These are phyloP conservation scores for Apostasia shenzhenica DNA, from an alignment of 106 monocot species.

Conservation along the genomic window DNA sequence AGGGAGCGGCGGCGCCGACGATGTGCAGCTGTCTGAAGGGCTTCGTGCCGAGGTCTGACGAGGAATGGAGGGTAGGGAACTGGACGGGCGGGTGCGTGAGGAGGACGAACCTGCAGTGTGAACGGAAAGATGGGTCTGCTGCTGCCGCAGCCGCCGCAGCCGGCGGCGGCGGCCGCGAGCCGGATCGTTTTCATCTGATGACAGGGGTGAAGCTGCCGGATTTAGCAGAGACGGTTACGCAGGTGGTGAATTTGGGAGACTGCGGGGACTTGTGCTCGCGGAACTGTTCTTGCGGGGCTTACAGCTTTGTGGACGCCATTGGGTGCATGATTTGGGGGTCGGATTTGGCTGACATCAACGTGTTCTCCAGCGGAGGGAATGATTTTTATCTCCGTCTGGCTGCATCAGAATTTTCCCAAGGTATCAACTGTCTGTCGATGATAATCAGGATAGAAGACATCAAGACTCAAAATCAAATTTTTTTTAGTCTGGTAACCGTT, in stretches of 20 bases:
- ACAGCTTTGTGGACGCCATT: constrained; percentile 6
- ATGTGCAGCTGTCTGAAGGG: constrained; percentile 28
- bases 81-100: constrained; percentile 21
- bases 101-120: constrained; percentile 13
- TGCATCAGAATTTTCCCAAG: constrained; percentile 3
- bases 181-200: constrained; percentile 4
- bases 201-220: constrained; percentile 26
- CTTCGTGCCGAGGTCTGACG: constrained; percentile 8
- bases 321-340: constrained; percentile 17
- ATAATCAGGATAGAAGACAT: no score
- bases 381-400: constrained; percentile 21
- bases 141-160: background rate
- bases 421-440: no score
- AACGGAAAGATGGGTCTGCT: background rate
- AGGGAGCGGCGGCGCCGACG: background rate
- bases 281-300: constrained; percentile 28
- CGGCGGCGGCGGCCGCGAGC: background rate
- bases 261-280: constrained; percentile 10
- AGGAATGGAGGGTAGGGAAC: constrained; percentile 26
- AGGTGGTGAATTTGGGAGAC: background rate
- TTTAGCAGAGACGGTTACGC: background rate
- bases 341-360: constrained; percentile 1
- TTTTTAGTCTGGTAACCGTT: no score
- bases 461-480: no score
- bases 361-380: constrained; percentile 14